Base-by-base conservation (phyloP, 768 basidiomycete species). In the Kwoniella europaea region DNA sequence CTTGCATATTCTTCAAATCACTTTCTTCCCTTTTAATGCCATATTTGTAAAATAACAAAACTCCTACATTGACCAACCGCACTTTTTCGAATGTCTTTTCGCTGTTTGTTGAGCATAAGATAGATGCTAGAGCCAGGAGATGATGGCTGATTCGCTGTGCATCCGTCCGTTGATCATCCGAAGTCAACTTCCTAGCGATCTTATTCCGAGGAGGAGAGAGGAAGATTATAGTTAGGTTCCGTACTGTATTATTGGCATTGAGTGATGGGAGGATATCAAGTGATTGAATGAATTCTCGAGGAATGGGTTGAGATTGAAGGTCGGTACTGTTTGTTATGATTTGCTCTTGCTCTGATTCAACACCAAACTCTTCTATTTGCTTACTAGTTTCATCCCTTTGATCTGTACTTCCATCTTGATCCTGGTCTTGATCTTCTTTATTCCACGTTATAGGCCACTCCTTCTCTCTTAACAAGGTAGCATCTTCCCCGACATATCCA, bases 31-130 rank as follows among this genome's bases (percentile, higher is more conserved):
- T 20, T 15, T 42, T 43, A 3, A 61, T 20, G 4, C 35, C 59
- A 20, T 61, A 6, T 20, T 61, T 61, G 22, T 35, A 42, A 27
- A 61, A 43, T 13, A 61, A 10, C 59, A 61, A 42, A 10, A 61
- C 59, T 15, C 59, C 59, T 10, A 35, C 18, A 61, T 61, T 61
- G 29, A 61, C 59, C 59, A 61, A 27, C 27, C 22, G 20, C 20
- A 61, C 35, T 20, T 42, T 20, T 5, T 43, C 22, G 3, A 27
- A 61, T 35, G 18, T 20, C 59, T 1, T 61, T 18, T 12, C 59
- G 20, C 27, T 20, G 4, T 43, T n/a, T 61, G 59, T 12, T 15
- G 59, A 15, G 13, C 18, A 61, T 27, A 61, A 13, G 29, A 43
- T 15, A 20, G 12, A 12, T 12, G 59, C 59, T 12, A 61, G 29